Percentiles rank a stretch among this genome's conserved stretches.
phyloP scores from a whole-genome alignment of 768 basidiomycete genomes.

The Coprinopsis cinerea region DNA sequence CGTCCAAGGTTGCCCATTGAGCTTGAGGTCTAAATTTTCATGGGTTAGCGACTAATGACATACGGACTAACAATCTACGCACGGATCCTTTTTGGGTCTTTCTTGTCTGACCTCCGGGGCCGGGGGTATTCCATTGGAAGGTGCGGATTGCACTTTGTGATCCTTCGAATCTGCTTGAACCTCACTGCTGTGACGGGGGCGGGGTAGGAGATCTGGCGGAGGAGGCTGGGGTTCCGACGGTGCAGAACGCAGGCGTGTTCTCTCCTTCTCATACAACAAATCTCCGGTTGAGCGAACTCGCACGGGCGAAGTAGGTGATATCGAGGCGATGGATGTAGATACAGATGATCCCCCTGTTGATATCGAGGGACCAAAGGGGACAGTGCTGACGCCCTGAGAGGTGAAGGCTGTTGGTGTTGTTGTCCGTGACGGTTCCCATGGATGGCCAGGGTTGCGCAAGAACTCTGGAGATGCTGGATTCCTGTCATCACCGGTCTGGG shows the following conservation, averaged over 20 bases:
- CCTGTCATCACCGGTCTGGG: conserved; percentile 35
- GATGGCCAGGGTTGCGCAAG: conserved; percentile 37
- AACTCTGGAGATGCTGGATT: conserved; percentile 73
- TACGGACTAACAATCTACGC: conserved; percentile 19
- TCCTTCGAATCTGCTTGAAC: not conserved
- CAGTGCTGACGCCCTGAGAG: conserved; percentile 1
- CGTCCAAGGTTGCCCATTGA: conserved; percentile 72
- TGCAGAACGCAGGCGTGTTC: conserved; percentile 19
- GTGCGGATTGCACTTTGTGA: too few relatives aligned
- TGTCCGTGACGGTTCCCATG: conserved; percentile 52
- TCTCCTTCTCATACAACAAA: conserved; percentile 35
- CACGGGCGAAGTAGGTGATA: conserved; percentile 41
- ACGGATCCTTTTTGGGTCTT: conserved; percentile 49
- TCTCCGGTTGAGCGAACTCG: conserved; percentile 55
- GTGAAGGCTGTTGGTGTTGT: conserved; percentile 42
- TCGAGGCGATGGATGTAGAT: conserved; percentile 27
- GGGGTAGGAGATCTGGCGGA: conserved; percentile 8
- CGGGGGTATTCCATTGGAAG: not conserved
- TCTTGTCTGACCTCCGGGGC: conserved; percentile 15
- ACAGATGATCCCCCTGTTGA: conserved; percentile 10
- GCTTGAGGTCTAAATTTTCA: conserved; percentile 50
- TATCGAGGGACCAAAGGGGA: conserved; percentile 6
- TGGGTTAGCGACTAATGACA: too few relatives aligned
- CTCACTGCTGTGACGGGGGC: conserved; percentile 4
- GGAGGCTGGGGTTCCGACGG: conserved; percentile 2